Percentiles rank a stretch among this genome's conserved stretches.
phyloP scores from a whole-genome alignment of 768 basidiomycete species.

The Chalciporus chontae region DNA sequence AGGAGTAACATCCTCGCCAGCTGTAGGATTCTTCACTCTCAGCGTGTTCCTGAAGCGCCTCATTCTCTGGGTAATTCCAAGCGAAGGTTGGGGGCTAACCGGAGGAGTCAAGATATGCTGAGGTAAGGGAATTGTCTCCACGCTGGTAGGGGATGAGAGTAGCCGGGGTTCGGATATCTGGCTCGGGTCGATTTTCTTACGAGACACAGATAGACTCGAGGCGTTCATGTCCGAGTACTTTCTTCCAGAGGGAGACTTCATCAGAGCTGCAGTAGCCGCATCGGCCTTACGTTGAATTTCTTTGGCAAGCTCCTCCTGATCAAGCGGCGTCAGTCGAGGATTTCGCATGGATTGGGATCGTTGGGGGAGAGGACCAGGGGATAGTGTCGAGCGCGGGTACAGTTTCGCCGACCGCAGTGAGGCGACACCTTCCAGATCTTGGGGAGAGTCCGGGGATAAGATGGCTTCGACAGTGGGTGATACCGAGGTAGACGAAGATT shows the following conservation, averaged over 20 bases:
- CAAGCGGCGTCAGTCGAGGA: constrained; percentile 37
- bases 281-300: constrained; percentile 69
- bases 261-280: constrained; percentile 61
- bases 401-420: constrained; percentile 4
- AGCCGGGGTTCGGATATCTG: constrained; percentile 66
- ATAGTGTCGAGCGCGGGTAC: constrained; percentile 5
- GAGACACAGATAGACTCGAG: constrained; percentile 40
- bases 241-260: constrained; percentile 44
- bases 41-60: constrained; percentile 69
- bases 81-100: constrained; percentile 37
- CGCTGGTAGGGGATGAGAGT: constrained; percentile 63
- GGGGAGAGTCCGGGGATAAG: constrained; percentile 21
- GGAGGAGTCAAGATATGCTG: constrained; percentile 31
- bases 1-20: constrained; percentile 47
- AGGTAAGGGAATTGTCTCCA: constrained; percentile 63
- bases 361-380: constrained; percentile 21
- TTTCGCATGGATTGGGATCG: constrained; percentile 37
- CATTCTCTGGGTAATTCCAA: constrained; percentile 65
- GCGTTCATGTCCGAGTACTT: constrained; percentile 40
- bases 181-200: constrained; percentile 56
- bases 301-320: constrained; percentile 53
- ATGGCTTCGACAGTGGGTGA: constrained; percentile 36
- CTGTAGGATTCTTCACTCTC: constrained; percentile 47
- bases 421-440: constrained; percentile 12
- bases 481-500: constrained; percentile 27